Conservation (phyloP, 2,329 filamentous ascomycete genomes). For the Xylaria digitata region DNA sequence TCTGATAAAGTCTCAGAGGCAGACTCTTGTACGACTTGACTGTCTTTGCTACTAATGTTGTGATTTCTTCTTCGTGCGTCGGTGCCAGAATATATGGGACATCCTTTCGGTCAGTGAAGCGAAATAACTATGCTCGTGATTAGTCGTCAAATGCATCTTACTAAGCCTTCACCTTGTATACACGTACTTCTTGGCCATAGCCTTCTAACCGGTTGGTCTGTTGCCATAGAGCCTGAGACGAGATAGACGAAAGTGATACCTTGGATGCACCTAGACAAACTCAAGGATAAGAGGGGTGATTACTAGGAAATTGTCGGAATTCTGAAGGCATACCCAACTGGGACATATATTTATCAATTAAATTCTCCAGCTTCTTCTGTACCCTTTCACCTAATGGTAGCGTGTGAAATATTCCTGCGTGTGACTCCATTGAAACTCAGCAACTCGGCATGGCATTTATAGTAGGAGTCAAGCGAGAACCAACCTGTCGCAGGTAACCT, state of each 20-base stretch:
- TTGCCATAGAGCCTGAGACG: constrained; percentile 85
- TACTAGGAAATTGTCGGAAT: neutral
- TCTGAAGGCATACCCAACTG: constrained; percentile 66
- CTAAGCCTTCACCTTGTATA: neutral
- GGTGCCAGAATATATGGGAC: constrained; percentile 82
- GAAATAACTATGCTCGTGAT: constrained; percentile 72
- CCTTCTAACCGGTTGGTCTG: constrained; percentile 83
- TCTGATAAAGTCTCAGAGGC: constrained; percentile 90
- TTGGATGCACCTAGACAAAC: constrained; percentile 43
- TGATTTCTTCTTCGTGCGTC: constrained; percentile 98
- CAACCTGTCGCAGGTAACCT: constrained; percentile 78
- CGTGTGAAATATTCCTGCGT: constrained; percentile 92
- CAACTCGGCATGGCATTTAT: constrained; percentile 4
- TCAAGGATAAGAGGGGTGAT: constrained; percentile 31
- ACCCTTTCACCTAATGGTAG: constrained; percentile 88
- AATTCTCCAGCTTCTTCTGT: constrained; percentile 84
- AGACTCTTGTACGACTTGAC: constrained; percentile 87
- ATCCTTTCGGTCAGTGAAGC: constrained; percentile 81
- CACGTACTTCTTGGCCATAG: constrained; percentile 74
- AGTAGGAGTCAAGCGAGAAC: constrained; percentile 34
- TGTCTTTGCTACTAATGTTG: constrained; percentile 76
- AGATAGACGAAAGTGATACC: constrained; percentile 85
- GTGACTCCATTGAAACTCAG: constrained; percentile 60
- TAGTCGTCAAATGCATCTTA: neutral
- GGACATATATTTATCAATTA: constrained; percentile 92